Evolutionary conservation across 2,329 filamentous ascomycete species (phyloP), one percentile per base, ranked within the genome.

Genomic region (Arachnomyces sp.): DNA sequence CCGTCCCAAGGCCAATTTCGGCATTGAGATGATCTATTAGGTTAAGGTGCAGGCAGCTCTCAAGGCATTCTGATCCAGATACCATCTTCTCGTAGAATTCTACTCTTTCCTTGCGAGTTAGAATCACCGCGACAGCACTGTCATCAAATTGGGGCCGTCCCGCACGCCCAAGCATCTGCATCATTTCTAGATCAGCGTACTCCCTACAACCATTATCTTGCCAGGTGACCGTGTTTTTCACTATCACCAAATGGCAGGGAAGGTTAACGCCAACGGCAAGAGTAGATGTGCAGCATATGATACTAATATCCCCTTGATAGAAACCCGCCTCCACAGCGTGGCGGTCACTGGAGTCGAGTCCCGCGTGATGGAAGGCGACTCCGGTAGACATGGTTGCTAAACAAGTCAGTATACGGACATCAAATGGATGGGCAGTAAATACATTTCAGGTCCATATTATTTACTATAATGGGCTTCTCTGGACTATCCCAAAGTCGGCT

Each of bases 151-250:
- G 87, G 4, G 87, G 86, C 14, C 86, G 73, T 1, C 87, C 86
- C 37, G 86, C 86, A 47, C 86, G 78, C 5, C 86, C 86, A 36
- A 93, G 74, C 86, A 94, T 93, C 52, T 94, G 86, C 82, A 90
- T 90, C 45, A 90, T 75, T 50, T 93, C 86, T 4, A 93, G 68
- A 55, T 92, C 86, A 0, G 84, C 80, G 49, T 87, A 88, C 56
- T 92, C 85, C 40, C 79, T 75, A 29, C 76, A 71, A 5, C 72
- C 62, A 25, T 63, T 69, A 42, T 78, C 74, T 42, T 77, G 75
- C 60, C 78, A 89, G 0, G 72, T 69, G 3, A 80, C 73, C 0
- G 86, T 93, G 15, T 85, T 84, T 58, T 93, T 93, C 40, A 94
- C 75, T 7, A 93, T 78, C 3, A 89, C 86, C 3, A 89, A 76